phyloP scores from a whole-genome alignment of 441 rosid genomes.

The Geranium incanum region DNA sequence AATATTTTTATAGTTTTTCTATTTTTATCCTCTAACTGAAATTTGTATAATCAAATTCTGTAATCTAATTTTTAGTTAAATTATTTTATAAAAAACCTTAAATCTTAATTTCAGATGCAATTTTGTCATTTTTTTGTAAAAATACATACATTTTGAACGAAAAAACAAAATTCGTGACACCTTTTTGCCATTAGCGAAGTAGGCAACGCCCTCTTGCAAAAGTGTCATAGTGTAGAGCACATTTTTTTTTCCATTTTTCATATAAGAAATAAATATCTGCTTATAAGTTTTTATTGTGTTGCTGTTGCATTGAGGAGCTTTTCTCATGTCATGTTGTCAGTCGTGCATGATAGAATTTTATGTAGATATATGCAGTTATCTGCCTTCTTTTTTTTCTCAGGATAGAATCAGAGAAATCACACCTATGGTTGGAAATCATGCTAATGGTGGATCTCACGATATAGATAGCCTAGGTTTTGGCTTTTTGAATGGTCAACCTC shows the following conservation, averaged over 20 bases:
- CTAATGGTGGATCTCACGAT: constrained; percentile 35
- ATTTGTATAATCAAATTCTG: too few relatives aligned
- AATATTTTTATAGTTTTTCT: too few relatives aligned
- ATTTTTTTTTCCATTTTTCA: background rate
- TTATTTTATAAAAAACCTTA: too few relatives aligned
- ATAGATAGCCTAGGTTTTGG: constrained; percentile 25
- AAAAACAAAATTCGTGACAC: too few relatives aligned
- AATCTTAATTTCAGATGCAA: too few relatives aligned
- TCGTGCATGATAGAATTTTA: background rate
- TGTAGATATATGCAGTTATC: background rate
- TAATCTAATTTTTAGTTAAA: too few relatives aligned
- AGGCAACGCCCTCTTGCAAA: too few relatives aligned
- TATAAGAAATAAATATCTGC: background rate
- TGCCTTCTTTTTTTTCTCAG: constrained; percentile 33
- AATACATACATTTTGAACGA: too few relatives aligned
- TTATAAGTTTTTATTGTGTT: background rate
- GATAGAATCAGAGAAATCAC: constrained; percentile 61
- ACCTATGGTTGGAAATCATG: constrained; percentile 32
- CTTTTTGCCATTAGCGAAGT: too few relatives aligned
- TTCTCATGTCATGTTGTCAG: background rate
- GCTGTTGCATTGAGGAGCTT: constrained; percentile 12
- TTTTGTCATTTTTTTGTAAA: too few relatives aligned
- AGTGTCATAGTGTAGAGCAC: too few relatives aligned
- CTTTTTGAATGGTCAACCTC: constrained; percentile 29
- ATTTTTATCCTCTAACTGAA: too few relatives aligned